Conservation (phyloP, 495 filamentous ascomycete species). For the Ascobolus immersus region DNA sequence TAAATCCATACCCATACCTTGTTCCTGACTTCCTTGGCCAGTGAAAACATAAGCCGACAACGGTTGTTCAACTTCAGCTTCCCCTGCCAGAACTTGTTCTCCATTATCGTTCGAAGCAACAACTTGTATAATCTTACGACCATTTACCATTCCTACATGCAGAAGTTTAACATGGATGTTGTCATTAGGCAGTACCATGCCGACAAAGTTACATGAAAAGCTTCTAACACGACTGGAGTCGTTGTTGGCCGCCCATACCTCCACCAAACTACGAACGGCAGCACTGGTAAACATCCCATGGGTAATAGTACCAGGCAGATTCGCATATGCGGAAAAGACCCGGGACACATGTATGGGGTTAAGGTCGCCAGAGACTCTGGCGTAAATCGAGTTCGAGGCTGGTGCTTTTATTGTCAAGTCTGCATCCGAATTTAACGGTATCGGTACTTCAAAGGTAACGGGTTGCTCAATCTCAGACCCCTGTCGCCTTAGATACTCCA, state of each 20-base stretch:
- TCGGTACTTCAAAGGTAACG: slow-evolving; percentile 88
- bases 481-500: slow-evolving; percentile 82
- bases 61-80: slow-evolving; percentile 97
- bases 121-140: slow-evolving; percentile 97
- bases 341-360: slow-evolving; percentile 97
- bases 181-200: slow-evolving; percentile 95
- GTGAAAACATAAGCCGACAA: slow-evolving; percentile 94
- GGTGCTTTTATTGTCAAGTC: slow-evolving; percentile 67
- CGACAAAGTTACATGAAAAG: slow-evolving; percentile 81
- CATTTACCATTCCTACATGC: slow-evolving; percentile 91
- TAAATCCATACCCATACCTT: slow-evolving; percentile 99
- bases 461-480: slow-evolving; percentile 89
- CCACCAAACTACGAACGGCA: slow-evolving; percentile 87
- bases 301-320: slow-evolving; percentile 84
- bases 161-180: slow-evolving; percentile 78
- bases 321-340: slow-evolving; percentile 85
- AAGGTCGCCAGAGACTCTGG: slow-evolving; percentile 88
- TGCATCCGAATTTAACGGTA: slow-evolving; percentile 80
- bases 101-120: slow-evolving; percentile 85
- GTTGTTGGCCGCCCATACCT: slow-evolving; percentile 98
- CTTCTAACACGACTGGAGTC: slow-evolving; percentile 90
- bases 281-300: slow-evolving; percentile 99
- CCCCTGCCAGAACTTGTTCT: slow-evolving; percentile 79
- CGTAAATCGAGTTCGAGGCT: slow-evolving; percentile 94
- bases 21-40: slow-evolving; percentile 90